phyloP scores from a whole-genome alignment of 352 stramenopile genomes.

The Globisporangium echinulatum region DNA sequence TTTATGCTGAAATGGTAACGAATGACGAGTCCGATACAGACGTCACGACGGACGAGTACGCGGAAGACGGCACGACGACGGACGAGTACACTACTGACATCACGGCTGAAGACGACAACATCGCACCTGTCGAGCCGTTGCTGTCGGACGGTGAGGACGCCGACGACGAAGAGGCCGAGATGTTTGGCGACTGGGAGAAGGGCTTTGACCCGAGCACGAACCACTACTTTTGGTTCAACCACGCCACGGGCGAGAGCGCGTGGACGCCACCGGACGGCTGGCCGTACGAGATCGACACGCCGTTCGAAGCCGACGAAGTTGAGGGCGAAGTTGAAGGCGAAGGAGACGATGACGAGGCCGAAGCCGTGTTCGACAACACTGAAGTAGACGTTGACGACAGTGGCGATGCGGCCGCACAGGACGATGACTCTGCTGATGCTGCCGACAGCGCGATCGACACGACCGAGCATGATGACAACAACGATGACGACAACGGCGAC shows the following conservation, averaged over 20 bases:
- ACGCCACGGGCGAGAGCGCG: slow-evolving; percentile 65
- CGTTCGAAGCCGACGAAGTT: slow-evolving; percentile 39
- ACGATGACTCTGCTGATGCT: background rate
- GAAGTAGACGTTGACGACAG: background rate
- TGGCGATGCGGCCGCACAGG: slow-evolving; percentile 2
- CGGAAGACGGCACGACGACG: background rate
- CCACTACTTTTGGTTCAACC: slow-evolving; percentile 89
- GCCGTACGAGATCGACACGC: slow-evolving; percentile 62
- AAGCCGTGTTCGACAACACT: background rate
- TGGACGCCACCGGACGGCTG: slow-evolving; percentile 75
- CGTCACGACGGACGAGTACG: background rate
- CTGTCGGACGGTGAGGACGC: slow-evolving; percentile 39
- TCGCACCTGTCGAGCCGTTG: slow-evolving; percentile 10
- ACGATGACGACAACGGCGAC: background rate
- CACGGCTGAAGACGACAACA: background rate
- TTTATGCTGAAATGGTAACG: no score
- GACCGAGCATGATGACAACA: slow-evolving; percentile 3
- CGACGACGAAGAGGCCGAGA: slow-evolving; percentile 72
- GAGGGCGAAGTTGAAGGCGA: slow-evolving; percentile 15
- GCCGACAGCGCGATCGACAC: slow-evolving; percentile 1
- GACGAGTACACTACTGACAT: background rate
- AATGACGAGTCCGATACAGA: no score
- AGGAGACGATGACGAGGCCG: slow-evolving; percentile 1
- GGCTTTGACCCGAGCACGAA: slow-evolving; percentile 75
- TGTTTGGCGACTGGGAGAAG: slow-evolving; percentile 82